Percentiles rank a stretch among this genome's conserved stretches.
phyloP scores from a whole-genome alignment of 2,329 filamentous ascomycete species.

The Talaromyces amestolkiae region DNA sequence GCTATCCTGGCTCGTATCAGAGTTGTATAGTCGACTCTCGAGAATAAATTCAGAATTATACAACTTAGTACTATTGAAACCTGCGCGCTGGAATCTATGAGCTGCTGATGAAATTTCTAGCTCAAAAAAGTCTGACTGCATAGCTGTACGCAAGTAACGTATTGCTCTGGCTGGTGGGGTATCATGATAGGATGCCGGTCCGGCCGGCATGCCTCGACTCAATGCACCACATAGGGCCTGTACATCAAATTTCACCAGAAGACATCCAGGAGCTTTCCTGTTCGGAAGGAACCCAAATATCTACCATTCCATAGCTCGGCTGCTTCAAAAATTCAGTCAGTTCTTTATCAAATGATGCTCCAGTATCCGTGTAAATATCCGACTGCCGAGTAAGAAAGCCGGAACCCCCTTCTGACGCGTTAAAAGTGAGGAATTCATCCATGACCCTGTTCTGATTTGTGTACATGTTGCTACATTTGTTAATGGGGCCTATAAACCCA shows the following conservation, averaged over 20 bases:
- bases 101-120: background rate
- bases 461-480: background rate
- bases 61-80: background rate
- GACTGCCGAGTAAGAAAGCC: background rate
- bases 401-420: background rate
- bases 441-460: background rate
- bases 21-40: background rate
- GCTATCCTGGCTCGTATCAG: background rate
- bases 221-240: background rate
- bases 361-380: background rate
- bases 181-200: background rate
- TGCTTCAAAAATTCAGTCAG: background rate
- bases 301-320: background rate
- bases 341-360: background rate
- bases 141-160: background rate
- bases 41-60: background rate
- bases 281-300: conserved; percentile 2
- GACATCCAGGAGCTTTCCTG: background rate
- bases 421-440: background rate
- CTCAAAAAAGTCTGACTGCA: background rate
- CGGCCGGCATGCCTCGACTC: background rate
- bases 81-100: background rate
- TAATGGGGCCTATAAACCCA: background rate
- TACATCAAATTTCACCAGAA: background rate
- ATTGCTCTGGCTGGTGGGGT: background rate